phyloP scores from a whole-genome alignment of 352 stramenopile species.

The Thraustochytrium striatum region DNA sequence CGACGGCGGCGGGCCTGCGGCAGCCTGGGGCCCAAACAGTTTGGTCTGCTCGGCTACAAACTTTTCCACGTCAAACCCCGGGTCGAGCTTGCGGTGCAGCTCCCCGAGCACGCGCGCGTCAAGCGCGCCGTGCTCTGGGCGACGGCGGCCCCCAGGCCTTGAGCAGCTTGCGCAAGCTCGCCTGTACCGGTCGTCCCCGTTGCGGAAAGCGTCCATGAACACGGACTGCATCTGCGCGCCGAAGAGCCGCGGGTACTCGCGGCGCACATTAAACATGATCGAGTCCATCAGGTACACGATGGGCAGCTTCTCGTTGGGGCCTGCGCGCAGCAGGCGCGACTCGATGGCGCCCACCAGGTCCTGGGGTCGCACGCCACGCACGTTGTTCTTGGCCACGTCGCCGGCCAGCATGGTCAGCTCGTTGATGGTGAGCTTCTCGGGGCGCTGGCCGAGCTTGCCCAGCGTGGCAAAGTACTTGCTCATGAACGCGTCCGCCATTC shows the following conservation, averaged over 20 bases:
- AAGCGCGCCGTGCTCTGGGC: neutral
- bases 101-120: neutral
- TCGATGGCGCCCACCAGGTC: slow-evolving; percentile 31
- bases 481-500: slow-evolving; percentile 63
- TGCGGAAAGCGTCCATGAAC: slow-evolving; percentile 64
- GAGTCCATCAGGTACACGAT: slow-evolving; percentile 82
- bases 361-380: slow-evolving; percentile 50
- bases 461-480: slow-evolving; percentile 73
- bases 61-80: slow-evolving; percentile 10
- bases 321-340: slow-evolving; percentile 58
- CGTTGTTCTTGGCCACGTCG: slow-evolving; percentile 65
- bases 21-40: neutral
- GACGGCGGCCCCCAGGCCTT: neutral
- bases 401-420: slow-evolving; percentile 75
- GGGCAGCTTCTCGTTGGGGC: slow-evolving; percentile 73
- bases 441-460: slow-evolving; percentile 76
- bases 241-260: slow-evolving; percentile 68
- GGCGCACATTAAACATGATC: slow-evolving; percentile 77
- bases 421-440: slow-evolving; percentile 80
- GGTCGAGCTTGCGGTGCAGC: neutral
- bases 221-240: slow-evolving; percentile 67
- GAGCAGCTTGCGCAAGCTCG: slow-evolving; percentile 19
- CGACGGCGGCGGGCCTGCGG: neutral
- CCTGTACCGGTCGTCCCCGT: neutral
- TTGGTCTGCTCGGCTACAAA: slow-evolving; percentile 1